These are phyloP conservation scores for Pyrenophora teres DNA, from an alignment of 2,329 filamentous ascomycete genomes.

Conservation along the genomic window DNA sequence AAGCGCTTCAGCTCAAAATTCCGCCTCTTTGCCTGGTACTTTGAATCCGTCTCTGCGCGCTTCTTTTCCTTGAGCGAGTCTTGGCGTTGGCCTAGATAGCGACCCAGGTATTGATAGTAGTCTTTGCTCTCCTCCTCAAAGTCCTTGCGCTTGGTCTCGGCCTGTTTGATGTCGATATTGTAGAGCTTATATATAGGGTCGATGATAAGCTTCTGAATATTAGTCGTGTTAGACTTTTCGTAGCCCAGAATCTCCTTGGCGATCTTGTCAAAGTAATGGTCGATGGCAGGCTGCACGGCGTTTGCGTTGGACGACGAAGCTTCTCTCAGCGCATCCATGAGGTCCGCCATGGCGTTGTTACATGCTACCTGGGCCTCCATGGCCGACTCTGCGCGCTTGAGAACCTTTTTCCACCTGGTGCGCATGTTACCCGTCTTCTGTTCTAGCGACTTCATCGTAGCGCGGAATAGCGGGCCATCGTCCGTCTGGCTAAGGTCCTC, in stretches of 20 bases:
- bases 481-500: slow-evolving; percentile 82
- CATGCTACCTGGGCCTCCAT: slow-evolving; percentile 77
- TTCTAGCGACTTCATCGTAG: slow-evolving; percentile 94
- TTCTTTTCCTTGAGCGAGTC: slow-evolving; percentile 98
- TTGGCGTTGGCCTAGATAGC: slow-evolving; percentile 93
- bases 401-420: slow-evolving; percentile 89
- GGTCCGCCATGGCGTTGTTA: slow-evolving; percentile 81
- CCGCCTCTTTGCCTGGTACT: slow-evolving; percentile 90
- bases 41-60: slow-evolving; percentile 88
- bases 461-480: slow-evolving; percentile 92
- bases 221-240: slow-evolving; percentile 79
- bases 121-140: slow-evolving; percentile 99
- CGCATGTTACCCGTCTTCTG: slow-evolving; percentile 97
- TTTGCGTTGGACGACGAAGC: slow-evolving; percentile 90
- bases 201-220: slow-evolving; percentile 91
- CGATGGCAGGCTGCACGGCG: slow-evolving; percentile 93
- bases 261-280: slow-evolving; percentile 98
- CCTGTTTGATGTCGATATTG: slow-evolving; percentile 95
- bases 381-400: slow-evolving; percentile 91
- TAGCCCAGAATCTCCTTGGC: slow-evolving; percentile 87
- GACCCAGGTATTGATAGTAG: slow-evolving; percentile 93
- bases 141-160: slow-evolving; percentile 93
- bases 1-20: slow-evolving; percentile 98
- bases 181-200: slow-evolving; percentile 92
- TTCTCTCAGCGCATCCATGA: slow-evolving; percentile 85